Base-by-base conservation (phyloP, 306 rosid genomes). In the Arachis hypogaea region DNA sequence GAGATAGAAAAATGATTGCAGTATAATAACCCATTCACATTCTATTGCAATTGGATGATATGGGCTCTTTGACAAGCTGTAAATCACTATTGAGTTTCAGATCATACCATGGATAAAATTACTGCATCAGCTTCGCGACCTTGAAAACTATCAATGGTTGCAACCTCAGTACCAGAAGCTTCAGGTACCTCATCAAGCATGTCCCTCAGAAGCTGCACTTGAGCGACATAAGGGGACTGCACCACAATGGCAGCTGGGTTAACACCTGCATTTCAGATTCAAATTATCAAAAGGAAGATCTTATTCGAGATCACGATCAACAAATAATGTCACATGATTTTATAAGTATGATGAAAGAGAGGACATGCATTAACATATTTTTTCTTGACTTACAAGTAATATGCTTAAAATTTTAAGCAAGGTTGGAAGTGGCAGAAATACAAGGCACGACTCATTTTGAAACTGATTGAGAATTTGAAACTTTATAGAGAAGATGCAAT, bases 81-180 rank as follows among this genome's bases (percentile, higher is more conserved):
- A n/a, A 38, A 69, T 9, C 10, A 69, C 66, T 42, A 2, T 4
- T 33, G 4, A 33, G 38, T 33, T 33, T 68, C 4, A 28, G 72
- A 59, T 62, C 62, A 60, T 91, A 91, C 97, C 97, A 88, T 91
- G 41, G 94, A 91, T 86, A 91, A 85, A 80, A 91, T 91, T 44
- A 91, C 97, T 40, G 94, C 94, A 77, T 91, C 97, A 16, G 97
- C 97, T 77, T 91, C 97, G 44, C 92, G 97, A 68, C 97, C 97
- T 80, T 91, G 97, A 81, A 88, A 91, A 85, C 97, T 91, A 80
- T 91, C 97, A 63, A 91, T 88, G 11, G 97, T 88, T 43, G 97
- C 86, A 67, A 91, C 93, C 86, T 91, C 97, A 47, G 89, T 76
- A 69, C 92, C 92, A 7, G 79, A 78, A 63, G 93, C 90, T 66